phyloP scores from a whole-genome alignment of 1,139 yeast species.

The Debaryomyces fabryi region DNA sequence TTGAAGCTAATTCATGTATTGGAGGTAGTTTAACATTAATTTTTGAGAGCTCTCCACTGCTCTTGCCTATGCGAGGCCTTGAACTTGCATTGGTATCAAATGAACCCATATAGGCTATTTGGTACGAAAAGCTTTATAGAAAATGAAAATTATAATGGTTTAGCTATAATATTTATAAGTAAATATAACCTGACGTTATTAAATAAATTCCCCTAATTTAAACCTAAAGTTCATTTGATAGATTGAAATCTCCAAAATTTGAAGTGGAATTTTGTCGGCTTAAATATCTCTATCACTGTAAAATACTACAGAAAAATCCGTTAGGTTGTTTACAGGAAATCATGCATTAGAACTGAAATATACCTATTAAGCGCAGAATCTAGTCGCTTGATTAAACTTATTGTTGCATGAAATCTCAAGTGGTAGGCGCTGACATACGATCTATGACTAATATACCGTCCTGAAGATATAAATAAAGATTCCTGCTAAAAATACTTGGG shows the following conservation, averaged over 20 bases:
- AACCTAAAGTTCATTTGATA: background rate
- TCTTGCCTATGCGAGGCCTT: background rate
- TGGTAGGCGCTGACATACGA: conserved; percentile 3
- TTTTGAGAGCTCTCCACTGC: background rate
- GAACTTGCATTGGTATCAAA: background rate
- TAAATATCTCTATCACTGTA: conserved; percentile 4
- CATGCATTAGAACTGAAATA: conserved; percentile 2
- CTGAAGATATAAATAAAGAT: background rate
- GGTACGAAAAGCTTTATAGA: background rate
- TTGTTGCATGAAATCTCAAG: conserved; percentile 2
- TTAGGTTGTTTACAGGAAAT: background rate
- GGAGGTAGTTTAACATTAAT: conserved; percentile 33
- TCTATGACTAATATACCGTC: background rate
- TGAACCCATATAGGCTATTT: background rate
- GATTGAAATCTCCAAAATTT: background rate
- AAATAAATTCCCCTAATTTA: background rate
- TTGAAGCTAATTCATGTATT: conserved; percentile 37
- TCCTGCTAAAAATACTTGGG: background rate
- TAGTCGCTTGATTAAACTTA: conserved; percentile 3
- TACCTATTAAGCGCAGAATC: background rate
- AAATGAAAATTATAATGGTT: background rate
- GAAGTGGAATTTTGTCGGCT: background rate
- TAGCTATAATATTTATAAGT: no score
- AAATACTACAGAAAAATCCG: background rate
- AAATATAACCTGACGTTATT: background rate